Conservation (phyloP, 202 grass and related monocot genomes). For the Schoenoplectus tabernaemontani region DNA sequence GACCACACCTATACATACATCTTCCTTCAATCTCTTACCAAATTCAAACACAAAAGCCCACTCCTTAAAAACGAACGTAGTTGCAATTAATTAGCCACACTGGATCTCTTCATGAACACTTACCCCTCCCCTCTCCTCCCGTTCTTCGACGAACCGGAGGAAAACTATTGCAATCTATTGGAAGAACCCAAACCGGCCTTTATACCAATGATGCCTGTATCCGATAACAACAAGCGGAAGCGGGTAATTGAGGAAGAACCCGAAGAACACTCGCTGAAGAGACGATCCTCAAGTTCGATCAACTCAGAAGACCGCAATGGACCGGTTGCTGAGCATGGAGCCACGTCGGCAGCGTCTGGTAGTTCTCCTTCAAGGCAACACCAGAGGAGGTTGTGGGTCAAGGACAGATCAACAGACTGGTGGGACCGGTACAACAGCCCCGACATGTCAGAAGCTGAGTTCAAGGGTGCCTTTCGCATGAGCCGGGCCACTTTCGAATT, state of each 20-base stretch:
- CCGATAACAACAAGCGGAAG: constrained; percentile 27
- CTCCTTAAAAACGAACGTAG: too few species aligned
- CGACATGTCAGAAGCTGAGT: constrained; percentile 48
- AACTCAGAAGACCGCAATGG: constrained; percentile 32
- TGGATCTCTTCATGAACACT: constrained; percentile 32
- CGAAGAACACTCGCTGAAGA: not conserved
- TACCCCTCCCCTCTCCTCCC: constrained; percentile 3
- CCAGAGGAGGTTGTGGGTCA: constrained; percentile 53
- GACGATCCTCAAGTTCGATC: constrained; percentile 24
- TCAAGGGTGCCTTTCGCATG: constrained; percentile 72
- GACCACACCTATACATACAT: too few species aligned
- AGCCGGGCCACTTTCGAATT: constrained; percentile 49
- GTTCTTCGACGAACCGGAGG: constrained; percentile 27
- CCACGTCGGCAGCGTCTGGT: not conserved
- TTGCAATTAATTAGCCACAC: too few species aligned
- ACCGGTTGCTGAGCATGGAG: constrained; percentile 5
- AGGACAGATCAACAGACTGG: constrained; percentile 43
- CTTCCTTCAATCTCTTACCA: too few species aligned
- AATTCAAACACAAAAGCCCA: not conserved
- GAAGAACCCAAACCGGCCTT: not conserved
- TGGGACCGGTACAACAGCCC: constrained; percentile 58
- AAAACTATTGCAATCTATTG: constrained; percentile 8
- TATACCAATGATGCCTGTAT: not conserved
- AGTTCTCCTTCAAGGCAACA: constrained; percentile 2
- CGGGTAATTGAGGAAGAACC: not conserved